Conservation (phyloP, 2,329 filamentous ascomycete genomes). For the Xylaria sp. region DNA sequence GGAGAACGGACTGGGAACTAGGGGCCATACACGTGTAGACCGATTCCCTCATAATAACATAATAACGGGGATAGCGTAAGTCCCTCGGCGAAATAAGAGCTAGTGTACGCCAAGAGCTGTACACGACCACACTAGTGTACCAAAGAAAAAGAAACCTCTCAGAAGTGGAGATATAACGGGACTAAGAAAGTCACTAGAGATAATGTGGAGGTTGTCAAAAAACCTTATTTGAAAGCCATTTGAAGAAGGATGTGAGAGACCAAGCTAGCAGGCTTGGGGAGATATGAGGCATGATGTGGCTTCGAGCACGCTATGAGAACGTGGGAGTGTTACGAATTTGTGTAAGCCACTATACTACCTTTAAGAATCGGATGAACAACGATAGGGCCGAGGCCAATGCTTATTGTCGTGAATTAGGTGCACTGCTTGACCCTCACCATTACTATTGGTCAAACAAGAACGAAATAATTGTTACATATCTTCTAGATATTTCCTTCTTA, state of each 20-base stretch:
- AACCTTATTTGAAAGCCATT: slow-evolving; percentile 1
- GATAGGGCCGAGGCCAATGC: background rate
- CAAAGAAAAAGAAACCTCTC: background rate
- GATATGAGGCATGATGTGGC: no score
- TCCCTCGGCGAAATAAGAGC: background rate
- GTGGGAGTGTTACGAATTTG: background rate
- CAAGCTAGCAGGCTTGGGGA: background rate
- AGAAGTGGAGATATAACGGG: background rate
- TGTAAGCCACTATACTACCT: background rate
- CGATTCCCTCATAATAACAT: background rate
- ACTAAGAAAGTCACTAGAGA: background rate
- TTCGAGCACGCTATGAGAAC: no score
- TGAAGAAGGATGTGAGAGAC: background rate
- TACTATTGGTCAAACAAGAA: background rate
- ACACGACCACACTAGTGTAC: background rate
- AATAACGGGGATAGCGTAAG: background rate
- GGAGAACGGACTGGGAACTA: background rate
- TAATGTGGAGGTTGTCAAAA: background rate
- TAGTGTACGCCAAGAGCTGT: background rate
- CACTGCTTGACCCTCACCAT: background rate
- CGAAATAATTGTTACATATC: background rate
- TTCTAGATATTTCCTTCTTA: background rate
- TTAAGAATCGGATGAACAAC: background rate
- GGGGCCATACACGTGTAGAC: background rate
- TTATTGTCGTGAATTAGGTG: background rate